Base-by-base conservation (phyloP, 73 alveolate species). In the Breviolum minutum region DNA sequence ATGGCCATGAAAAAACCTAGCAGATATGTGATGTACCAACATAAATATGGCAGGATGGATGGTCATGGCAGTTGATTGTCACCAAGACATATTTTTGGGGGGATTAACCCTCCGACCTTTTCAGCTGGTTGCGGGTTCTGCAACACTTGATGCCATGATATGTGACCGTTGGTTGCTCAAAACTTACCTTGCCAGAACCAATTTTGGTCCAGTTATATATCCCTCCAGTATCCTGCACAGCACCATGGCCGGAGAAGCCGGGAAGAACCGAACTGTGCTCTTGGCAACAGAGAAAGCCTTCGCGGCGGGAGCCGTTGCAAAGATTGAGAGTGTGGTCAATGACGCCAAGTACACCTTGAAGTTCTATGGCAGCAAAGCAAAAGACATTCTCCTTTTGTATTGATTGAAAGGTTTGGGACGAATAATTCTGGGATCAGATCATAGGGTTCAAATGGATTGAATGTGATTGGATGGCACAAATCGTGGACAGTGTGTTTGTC, bases 221-320 rank as follows among this genome's bases (percentile, higher is more conserved):
- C 26, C 76, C 93, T 61, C 93, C 73, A n/a, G 70, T 9, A n/a
- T 22, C 27, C 32, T 13, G 87, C 87, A 79, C 27, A 29, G 12
- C 90, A 60, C 93, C 93, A 84, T 84, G 93, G 93, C 93, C 74
- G 93, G 93, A 2, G 93, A 84, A 84, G 93, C 93, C 12, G 93
- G 93, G 9, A 84, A 84, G 74, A n/a, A 54, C 26, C 87, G 99
- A 60, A 94, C 99, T 30, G 99, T 94, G 13, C 93, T 94, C 30
- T 82, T 94, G 68, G 99, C 99, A 93, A 94, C 99, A 27, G 99
- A 94, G 99, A 94, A 94, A 73, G 99, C 99, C 32, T 94, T 94
- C 24, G 99, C 99, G 5, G 92, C 90, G 17, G 99, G 64, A 22
- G 99, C 99, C 14, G 99, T 94, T 20, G 70, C 68, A 63, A 94